phyloP scores from a whole-genome alignment of 75 land plant species.

The Picea sitchensis region DNA sequence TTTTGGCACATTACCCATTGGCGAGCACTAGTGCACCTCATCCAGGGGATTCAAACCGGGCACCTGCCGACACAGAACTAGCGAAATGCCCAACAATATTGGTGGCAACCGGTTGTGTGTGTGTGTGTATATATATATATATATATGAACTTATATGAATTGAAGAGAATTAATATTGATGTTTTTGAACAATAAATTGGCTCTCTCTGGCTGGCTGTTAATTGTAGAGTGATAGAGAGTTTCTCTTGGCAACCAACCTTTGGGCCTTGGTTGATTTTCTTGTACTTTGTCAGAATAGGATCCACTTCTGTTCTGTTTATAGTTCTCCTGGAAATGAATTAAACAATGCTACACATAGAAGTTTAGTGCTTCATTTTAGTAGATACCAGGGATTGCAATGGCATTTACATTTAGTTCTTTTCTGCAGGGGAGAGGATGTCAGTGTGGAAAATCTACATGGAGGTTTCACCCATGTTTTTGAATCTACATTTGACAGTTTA shows the following conservation, averaged over 20 bases:
- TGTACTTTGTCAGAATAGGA: not conserved
- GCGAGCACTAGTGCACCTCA: too few species aligned
- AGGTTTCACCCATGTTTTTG: slow-evolving; percentile 88
- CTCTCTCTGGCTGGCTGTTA: not conserved
- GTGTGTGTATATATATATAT: too few species aligned
- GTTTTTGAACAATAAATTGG: too few species aligned
- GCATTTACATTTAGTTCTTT: not conserved
- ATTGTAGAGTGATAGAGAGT: not conserved
- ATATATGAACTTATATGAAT: too few species aligned
- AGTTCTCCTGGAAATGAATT: not conserved
- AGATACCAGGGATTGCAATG: not conserved
- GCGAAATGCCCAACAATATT: too few species aligned
- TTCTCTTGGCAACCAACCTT: not conserved
- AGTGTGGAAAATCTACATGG: slow-evolving; percentile 89
- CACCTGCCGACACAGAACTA: too few species aligned
- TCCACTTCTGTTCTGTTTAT: not conserved
- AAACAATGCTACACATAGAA: not conserved
- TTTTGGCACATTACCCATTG: too few species aligned
- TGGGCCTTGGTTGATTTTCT: not conserved
- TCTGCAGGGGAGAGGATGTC: slow-evolving; percentile 77
- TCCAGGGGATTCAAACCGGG: too few species aligned
- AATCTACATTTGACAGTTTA: slow-evolving; percentile 69
- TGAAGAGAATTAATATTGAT: too few species aligned
- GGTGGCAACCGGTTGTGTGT: too few species aligned
- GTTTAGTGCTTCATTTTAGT: not conserved